phyloP scores from a whole-genome alignment of 345 rosid species.

The Theobroma cacao region DNA sequence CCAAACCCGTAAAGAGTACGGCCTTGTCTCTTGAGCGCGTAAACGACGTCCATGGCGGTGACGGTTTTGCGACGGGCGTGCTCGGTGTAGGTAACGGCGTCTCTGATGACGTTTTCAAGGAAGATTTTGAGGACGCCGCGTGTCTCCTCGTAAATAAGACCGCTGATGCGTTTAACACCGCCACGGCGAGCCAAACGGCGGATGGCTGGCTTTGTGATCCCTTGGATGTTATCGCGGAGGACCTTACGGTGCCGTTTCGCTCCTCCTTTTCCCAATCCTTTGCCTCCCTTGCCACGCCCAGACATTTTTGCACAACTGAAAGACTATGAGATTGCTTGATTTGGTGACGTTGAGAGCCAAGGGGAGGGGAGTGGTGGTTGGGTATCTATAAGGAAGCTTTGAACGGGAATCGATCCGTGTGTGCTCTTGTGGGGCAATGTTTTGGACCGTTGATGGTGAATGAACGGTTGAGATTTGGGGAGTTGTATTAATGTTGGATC shows the following conservation, averaged over 20 bases:
- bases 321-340: too few species aligned
- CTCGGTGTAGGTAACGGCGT: constrained; percentile 38
- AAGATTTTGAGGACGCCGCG: constrained; percentile 34
- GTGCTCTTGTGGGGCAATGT: too few species aligned
- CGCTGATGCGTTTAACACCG: constrained; percentile 54
- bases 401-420: too few species aligned
- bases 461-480: too few species aligned
- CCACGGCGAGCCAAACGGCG: constrained; percentile 54
- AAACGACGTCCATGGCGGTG: constrained; percentile 39
- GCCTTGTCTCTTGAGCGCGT: constrained; percentile 38
- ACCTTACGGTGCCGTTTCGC: constrained; percentile 61
- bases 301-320: constrained; percentile 28
- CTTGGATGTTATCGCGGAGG: constrained; percentile 53
- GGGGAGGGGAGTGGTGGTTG: too few species aligned
- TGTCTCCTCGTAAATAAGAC: constrained; percentile 39
- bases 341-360: too few species aligned
- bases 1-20: constrained; percentile 33
- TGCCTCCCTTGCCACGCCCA: constrained; percentile 60
- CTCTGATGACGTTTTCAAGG: constrained; percentile 35
- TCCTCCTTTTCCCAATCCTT: constrained; percentile 63
- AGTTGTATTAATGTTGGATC: too few species aligned
- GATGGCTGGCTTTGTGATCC: constrained; percentile 48
- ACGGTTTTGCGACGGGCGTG: constrained; percentile 35
- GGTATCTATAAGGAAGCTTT: too few species aligned
- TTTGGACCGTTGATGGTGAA: too few species aligned